Base-by-base conservation (phyloP, 345 rosid species). In the Angophora floribunda region DNA sequence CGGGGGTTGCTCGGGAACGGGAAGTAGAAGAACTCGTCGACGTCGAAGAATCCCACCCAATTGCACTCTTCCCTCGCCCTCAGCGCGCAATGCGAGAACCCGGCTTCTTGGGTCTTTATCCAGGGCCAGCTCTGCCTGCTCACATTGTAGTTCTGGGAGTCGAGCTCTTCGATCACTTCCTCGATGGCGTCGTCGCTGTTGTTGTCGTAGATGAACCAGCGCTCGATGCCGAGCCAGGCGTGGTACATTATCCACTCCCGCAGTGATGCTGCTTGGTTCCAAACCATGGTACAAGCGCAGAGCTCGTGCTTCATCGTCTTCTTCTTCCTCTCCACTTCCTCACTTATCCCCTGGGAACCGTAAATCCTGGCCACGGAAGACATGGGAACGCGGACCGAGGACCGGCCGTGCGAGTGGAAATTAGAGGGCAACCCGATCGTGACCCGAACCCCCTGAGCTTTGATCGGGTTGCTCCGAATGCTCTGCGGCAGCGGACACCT, bases 101-200 rank as follows among this genome's bases (percentile, higher is more conserved):
- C 99, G 1, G 99, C 99, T 91, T 98, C 99, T 88, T 98, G 99
- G 51, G 99, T 94, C 90, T 98, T 98, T 87, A 95, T 94, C 99
- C 99, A 98, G 2, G 99, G 99, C 99, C 99, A 98, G 52, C 91
- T 92, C 89, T 97, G 97, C 85, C 97, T 90, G 57, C 94, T 95
- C 57, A 98, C 94, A 32, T 96, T 98, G 89, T 95, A 94, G 85
- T 93, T 91, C 59, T 90, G 93, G 24, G 87, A 87, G 55, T 94
- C 92, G 51, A 98, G 97, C 90, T 91, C 93, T 45, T 93, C 93
- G 11, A 96, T 90, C 86, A 91, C 97, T 14, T 95, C 93, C 87
- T 91, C 86, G 87, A 95, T 90, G 79, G 87, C 90, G 41, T 98
- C 99, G 85, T 98, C 97, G 50, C 99, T 98, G 89, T 98, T 97